Evolutionary conservation across 1,139 yeast species (phyloP), one percentile per base, ranked within the genome.

Genomic region (Hyphopichia pseudoburtonii): DNA sequence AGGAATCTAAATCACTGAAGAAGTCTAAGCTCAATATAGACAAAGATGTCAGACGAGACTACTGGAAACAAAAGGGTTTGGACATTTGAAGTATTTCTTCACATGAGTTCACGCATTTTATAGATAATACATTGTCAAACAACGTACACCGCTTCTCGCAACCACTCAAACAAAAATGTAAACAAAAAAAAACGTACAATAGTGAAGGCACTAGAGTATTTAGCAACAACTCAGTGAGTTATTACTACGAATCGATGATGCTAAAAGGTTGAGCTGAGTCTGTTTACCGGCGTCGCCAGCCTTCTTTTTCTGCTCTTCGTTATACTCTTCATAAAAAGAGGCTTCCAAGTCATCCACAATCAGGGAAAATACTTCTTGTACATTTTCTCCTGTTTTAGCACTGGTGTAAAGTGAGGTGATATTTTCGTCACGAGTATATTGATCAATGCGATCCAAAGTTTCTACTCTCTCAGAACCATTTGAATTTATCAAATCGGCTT

Each of bases 311-410:
- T 38, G 35, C 11, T 10, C 30, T 17, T 47, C 42, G 21, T 50
- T 45, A 39, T 51, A 51, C 1, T 48, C 42, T 11, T 42, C 50
- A 35, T 60, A 60, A 35, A 52, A 58, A 4, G 41, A 37, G 3
- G 65, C 72, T 22, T 67, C 73, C 1, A 87, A 76, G 10, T 52
- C 62, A 11, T 64, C 64, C 2, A 73, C 58, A 2, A 77, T 60
- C 19, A 55, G 51, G 35, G 68, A 64, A 48, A 78, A 78, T 23
- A 77, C 43, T 19, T 64, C 70, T 1, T 34, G 31, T 3, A 78
- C 56, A 1, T 80, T 80, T 2, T 54, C 50, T 19, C 78, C 78
- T 2, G 62, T 50, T 46, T 71, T 75, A 11, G 82, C 73, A 52
- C 81, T 74, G 3, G 80, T 73, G 24, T 51, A 39, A 41, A 61